Evolutionary conservation across 495 filamentous ascomycete species (phyloP).

Genomic region (Cenococcum geophilum): DNA sequence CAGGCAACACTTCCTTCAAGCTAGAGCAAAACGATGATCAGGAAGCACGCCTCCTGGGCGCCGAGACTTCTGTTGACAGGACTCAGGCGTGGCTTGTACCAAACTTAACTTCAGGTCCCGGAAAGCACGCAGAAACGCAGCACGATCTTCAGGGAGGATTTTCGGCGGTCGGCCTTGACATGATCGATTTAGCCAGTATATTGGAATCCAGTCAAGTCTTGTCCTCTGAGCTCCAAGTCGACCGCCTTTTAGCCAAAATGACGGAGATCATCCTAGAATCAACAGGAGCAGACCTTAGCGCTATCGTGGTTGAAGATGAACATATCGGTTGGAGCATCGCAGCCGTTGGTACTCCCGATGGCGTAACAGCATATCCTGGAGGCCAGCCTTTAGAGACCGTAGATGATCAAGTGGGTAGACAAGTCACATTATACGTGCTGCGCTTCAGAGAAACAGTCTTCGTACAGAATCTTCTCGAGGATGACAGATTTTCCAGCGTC

Average conservation of each 20-base stretch:
- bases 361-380: conserved; percentile 55
- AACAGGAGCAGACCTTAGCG: conserved; percentile 73
- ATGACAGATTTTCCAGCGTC: conserved; percentile 83
- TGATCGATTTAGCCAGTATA: conserved; percentile 82
- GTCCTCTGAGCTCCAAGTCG: conserved; percentile 79
- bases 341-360: conserved; percentile 63
- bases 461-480: conserved; percentile 71
- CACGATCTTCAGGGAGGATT: conserved; percentile 31
- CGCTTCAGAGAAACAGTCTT: conserved; percentile 81
- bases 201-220: conserved; percentile 84
- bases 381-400: conserved; percentile 59
- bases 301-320: conserved; percentile 70
- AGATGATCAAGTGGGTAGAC: conserved; percentile 63
- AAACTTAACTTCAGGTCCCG: conserved; percentile 18
- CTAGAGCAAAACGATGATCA: conserved; percentile 52
- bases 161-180: conserved; percentile 50
- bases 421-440: conserved; percentile 74
- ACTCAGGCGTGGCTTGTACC: conserved; percentile 57
- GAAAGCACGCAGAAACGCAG: conserved; percentile 40
- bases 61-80: conserved; percentile 53
- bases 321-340: conserved; percentile 68
- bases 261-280: conserved; percentile 84
- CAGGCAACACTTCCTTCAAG: conserved; percentile 49
- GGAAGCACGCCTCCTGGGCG: conserved; percentile 42
- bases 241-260: conserved; percentile 80